Conservation (phyloP, 2,329 filamentous ascomycete genomes). For the Fusarium foetens region DNA sequence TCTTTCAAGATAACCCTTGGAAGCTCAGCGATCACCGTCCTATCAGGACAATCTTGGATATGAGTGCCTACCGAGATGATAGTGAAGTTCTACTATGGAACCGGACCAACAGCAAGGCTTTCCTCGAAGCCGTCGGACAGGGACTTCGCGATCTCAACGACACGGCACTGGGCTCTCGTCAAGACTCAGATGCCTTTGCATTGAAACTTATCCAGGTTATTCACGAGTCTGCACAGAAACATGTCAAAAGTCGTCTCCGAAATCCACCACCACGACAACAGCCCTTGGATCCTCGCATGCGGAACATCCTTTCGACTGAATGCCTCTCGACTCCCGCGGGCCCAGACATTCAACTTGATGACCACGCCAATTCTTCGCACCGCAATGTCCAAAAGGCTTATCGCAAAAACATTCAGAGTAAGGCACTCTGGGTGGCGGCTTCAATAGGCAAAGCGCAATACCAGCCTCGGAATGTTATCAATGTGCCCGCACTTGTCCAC, state of each 20-base stretch:
- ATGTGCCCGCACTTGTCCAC: background rate
- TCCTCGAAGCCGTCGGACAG: background rate
- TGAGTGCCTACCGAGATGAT: background rate
- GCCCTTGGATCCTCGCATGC: background rate
- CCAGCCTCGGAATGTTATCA: background rate
- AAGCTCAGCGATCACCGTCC: background rate
- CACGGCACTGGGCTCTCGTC: background rate
- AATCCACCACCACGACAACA: background rate
- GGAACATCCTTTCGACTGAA: background rate
- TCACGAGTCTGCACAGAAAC: background rate
- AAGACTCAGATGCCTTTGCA: background rate
- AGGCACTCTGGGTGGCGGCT: background rate
- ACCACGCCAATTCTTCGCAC: background rate
- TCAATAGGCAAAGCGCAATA: background rate
- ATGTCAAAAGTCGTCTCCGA: background rate
- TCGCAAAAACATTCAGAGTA: accelerated
- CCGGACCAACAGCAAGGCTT: background rate
- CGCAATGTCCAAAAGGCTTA: background rate
- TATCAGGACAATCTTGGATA: background rate
- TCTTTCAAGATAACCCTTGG: background rate
- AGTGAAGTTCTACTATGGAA: background rate
- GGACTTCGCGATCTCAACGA: background rate
- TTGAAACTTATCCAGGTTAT: background rate
- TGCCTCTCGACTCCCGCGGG: background rate
- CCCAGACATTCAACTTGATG: background rate